These are phyloP conservation scores for Podaxis sp. DNA, from an alignment of 768 basidiomycete genomes.

Conservation along the genomic window DNA sequence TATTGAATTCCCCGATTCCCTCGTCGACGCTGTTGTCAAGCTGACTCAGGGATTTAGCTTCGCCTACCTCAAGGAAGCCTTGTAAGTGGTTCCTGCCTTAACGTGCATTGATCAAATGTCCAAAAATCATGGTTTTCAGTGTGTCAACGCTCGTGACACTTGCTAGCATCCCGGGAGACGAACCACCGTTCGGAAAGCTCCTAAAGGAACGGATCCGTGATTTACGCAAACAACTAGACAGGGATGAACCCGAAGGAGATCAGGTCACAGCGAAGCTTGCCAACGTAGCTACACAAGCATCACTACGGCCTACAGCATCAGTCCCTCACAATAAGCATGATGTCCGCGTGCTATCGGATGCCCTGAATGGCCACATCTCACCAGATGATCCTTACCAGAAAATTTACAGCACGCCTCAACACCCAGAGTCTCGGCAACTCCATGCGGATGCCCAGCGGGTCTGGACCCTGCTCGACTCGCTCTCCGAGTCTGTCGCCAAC, in stretches of 20 bases:
- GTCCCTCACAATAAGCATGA: constrained; percentile 9
- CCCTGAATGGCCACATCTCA: constrained; percentile 13
- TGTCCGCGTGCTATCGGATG: constrained; percentile 18
- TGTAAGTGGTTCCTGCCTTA: constrained; percentile 46
- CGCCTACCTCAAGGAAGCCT: constrained; percentile 86
- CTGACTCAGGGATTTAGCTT: constrained; percentile 72
- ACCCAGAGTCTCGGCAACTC: background rate
- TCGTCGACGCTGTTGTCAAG: constrained; percentile 56
- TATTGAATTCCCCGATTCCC: constrained; percentile 64
- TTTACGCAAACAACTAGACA: constrained; percentile 65
- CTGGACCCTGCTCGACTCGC: background rate
- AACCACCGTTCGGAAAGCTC: constrained; percentile 43
- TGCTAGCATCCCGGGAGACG: constrained; percentile 46
- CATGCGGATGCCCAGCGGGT: constrained; percentile 3
- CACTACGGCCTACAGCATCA: background rate
- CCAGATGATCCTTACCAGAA: background rate
- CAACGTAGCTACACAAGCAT: constrained; percentile 30
- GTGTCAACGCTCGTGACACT: constrained; percentile 71
- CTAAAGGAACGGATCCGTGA: constrained; percentile 56
- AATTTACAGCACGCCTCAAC: background rate
- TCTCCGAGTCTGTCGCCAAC: background rate
- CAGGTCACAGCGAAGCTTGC: background rate
- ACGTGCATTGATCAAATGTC: background rate
- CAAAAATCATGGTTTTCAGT: constrained; percentile 29
- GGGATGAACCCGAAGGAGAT: constrained; percentile 15